Percentiles rank a stretch among this genome's conserved stretches.
Evolutionary conservation across 495 filamentous ascomycete species (phyloP).

Genomic region (Neurospora intermedia): DNA sequence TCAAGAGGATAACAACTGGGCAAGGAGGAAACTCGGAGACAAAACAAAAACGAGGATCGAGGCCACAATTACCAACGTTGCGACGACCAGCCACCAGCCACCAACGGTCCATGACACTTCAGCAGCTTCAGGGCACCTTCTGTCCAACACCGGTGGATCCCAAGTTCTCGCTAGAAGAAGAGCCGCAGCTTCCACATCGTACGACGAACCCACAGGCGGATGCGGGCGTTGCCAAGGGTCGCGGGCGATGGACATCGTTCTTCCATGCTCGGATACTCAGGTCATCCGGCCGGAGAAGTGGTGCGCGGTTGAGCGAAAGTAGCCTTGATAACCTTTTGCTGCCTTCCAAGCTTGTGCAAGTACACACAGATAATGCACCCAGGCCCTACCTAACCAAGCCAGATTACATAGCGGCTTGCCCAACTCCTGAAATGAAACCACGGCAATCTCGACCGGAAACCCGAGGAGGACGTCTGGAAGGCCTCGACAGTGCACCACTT

Average conservation of each 20-base stretch:
- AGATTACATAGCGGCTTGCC: slow-evolving; percentile 12
- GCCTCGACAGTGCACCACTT: neutral
- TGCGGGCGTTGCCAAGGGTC: slow-evolving; percentile 9
- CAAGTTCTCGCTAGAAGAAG: slow-evolving; percentile 26
- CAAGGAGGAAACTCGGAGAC: slow-evolving; percentile 35
- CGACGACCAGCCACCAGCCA: slow-evolving; percentile 79
- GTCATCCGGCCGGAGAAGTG: slow-evolving; percentile 8
- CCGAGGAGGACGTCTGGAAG: slow-evolving; percentile 1
- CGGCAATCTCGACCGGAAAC: neutral
- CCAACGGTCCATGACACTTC: slow-evolving; percentile 65
- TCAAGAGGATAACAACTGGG: slow-evolving; percentile 65
- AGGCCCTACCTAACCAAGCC: slow-evolving; percentile 25
- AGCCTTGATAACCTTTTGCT: slow-evolving; percentile 16
- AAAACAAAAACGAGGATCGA: slow-evolving; percentile 32
- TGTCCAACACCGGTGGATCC: slow-evolving; percentile 6
- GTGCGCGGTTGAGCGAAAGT: slow-evolving; percentile 14
- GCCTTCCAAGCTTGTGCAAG: slow-evolving; percentile 19
- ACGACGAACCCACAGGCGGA: slow-evolving; percentile 6
- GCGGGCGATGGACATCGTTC: slow-evolving; percentile 34
- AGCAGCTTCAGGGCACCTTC: slow-evolving; percentile 33
- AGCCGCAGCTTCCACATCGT: slow-evolving; percentile 11
- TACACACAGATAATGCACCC: slow-evolving; percentile 9
- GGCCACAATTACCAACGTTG: slow-evolving; percentile 46
- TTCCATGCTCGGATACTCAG: slow-evolving; percentile 28
- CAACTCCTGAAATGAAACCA: neutral